Evolutionary conservation across 208 protist genomes (phyloP).

Genomic region (Porcisia deanei): DNA sequence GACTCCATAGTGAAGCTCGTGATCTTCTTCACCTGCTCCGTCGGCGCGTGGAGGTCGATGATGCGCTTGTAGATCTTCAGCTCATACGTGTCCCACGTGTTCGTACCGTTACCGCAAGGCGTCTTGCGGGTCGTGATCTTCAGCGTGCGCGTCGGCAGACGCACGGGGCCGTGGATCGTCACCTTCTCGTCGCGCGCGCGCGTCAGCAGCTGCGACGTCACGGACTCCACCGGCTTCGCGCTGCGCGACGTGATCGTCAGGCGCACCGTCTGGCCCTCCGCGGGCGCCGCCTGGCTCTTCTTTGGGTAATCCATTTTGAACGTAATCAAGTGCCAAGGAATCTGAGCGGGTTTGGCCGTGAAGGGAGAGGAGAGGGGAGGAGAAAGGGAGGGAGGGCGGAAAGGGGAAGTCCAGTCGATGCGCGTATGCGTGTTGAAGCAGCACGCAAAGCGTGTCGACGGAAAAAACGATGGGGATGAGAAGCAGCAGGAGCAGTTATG

Average conservation of each 20-base stretch:
- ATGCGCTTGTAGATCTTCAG: conserved; percentile 99
- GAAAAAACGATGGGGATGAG: not conserved
- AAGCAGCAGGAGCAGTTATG: not conserved
- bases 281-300: conserved; percentile 59
- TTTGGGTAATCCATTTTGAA: conserved; percentile 80
- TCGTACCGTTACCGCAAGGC: conserved; percentile 99
- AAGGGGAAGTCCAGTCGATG: not conserved
- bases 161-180: conserved; percentile 97
- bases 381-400: not conserved
- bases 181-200: conserved; percentile 96
- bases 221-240: conserved; percentile 97
- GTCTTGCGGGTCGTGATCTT: conserved; percentile 99
- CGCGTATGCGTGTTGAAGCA: not conserved
- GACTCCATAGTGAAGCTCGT: conserved; percentile 88
- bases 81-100: conserved; percentile 99
- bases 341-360: conserved; percentile 2
- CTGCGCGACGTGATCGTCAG: conserved; percentile 98
- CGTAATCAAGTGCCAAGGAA: conserved; percentile 70
- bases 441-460: not conserved
- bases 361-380: not conserved
- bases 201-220: conserved; percentile 94
- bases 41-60: conserved; percentile 96
- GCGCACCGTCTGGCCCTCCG: conserved; percentile 91
- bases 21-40: conserved; percentile 92
- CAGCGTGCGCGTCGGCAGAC: conserved; percentile 98